Evolutionary conservation across 805 yeast species (phyloP).

Genomic region (Wickerhamiella kazuoi): DNA sequence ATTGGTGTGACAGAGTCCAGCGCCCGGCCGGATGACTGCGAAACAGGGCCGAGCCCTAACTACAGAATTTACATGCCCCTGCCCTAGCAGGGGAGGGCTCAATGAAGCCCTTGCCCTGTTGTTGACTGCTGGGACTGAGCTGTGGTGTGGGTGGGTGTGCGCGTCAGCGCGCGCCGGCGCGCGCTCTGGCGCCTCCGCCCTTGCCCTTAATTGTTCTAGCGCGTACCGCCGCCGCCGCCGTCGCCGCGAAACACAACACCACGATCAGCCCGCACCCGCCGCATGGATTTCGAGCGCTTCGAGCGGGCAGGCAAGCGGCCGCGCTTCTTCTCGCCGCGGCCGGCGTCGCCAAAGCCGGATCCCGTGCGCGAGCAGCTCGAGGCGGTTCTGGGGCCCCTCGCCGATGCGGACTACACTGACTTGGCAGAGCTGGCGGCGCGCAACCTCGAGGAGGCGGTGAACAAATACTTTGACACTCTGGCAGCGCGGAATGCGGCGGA

Average conservation of each 20-base stretch:
- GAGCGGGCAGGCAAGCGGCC: conserved; percentile 8
- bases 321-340: conserved; percentile 7
- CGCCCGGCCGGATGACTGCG: not conserved
- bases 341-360: not conserved
- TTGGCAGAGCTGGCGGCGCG: conserved; percentile 11
- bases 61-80: too few species aligned
- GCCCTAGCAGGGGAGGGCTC: too few species aligned
- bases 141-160: not conserved
- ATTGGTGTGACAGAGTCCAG: not conserved
- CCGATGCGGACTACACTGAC: conserved; percentile 7
- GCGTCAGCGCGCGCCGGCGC: not conserved
- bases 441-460: conserved; percentile 17
- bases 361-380: conserved; percentile 11
- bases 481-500: not conserved
- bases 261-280: not conserved
- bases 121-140: too few species aligned
- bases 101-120: too few species aligned
- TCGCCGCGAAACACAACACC: too few species aligned
- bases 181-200: too few species aligned
- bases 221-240: too few species aligned
- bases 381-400: conserved; percentile 16
- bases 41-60: not conserved
- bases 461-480: conserved; percentile 14
- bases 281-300: conserved; percentile 4
- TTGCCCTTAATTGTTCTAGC: conserved; percentile 8